phyloP scores from a whole-genome alignment of 495 filamentous ascomycete genomes.

The Staphylotrichum longicolle region DNA sequence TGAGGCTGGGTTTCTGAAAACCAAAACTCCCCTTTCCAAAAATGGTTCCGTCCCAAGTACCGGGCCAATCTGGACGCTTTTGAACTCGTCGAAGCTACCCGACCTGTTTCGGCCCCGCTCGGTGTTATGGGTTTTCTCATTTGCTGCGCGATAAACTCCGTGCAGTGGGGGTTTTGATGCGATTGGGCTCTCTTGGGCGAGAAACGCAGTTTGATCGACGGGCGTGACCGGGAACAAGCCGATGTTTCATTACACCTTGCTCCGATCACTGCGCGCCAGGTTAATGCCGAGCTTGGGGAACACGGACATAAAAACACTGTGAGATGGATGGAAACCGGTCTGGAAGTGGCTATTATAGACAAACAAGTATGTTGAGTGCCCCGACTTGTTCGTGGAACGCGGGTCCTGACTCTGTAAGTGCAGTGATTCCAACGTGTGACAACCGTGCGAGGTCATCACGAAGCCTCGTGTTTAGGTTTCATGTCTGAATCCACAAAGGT shows the following conservation, averaged over 20 bases:
- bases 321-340: not conserved
- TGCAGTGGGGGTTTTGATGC: not conserved
- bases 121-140: not conserved
- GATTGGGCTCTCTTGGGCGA: not conserved
- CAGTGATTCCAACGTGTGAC: too few species aligned
- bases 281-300: not conserved
- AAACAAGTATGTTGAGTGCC: too few species aligned
- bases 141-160: not conserved
- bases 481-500: not conserved
- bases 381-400: too few species aligned
- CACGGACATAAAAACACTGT: not conserved
- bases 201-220: constrained; percentile 6
- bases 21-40: not conserved
- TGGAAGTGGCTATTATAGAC: not conserved
- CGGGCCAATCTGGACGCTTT: not conserved
- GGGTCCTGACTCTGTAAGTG: too few species aligned
- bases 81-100: not conserved
- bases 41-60: not conserved
- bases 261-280: not conserved
- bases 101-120: not conserved
- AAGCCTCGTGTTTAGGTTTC: too few species aligned
- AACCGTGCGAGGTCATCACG: too few species aligned
- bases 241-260: not conserved
- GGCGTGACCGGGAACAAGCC: not conserved
- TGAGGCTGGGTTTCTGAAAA: not conserved